These are phyloP conservation scores for Desmodesmus armatus DNA, from an alignment of 139 green algal genomes.

Conservation along the genomic window DNA sequence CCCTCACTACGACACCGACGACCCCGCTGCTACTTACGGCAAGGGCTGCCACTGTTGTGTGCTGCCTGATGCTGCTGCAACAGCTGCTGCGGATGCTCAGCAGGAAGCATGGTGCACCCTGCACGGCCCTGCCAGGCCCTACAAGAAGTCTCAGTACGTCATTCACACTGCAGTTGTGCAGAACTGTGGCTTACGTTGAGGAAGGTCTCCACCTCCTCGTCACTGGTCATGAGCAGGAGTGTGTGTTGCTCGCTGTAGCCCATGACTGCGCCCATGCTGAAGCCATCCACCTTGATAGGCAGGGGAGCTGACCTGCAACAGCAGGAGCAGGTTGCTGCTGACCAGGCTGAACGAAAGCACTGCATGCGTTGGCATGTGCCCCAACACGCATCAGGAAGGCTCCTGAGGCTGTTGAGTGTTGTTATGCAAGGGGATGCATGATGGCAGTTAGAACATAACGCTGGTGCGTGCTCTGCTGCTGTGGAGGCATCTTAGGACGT, in stretches of 20 bases:
- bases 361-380: too few species aligned
- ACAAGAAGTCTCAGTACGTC: not conserved
- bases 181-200: constrained; percentile 37
- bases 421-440: too few species aligned
- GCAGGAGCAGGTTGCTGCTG: not conserved
- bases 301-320: constrained; percentile 62
- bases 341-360: not conserved
- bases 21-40: too few species aligned
- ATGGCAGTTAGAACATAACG: too few species aligned
- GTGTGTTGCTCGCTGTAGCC: constrained; percentile 68
- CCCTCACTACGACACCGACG: too few species aligned
- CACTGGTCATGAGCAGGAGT: constrained; percentile 52
- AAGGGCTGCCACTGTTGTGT: not conserved
- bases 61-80: not conserved
- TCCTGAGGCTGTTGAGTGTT: too few species aligned
- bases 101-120: not conserved
- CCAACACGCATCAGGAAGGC: too few species aligned
- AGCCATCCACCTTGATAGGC: constrained; percentile 70
- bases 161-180: not conserved
- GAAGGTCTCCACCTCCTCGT: constrained; percentile 62
- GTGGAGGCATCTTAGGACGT: not conserved
- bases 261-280: constrained; percentile 66
- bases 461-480: not conserved
- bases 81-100: not conserved
- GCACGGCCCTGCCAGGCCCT: not conserved